Percentiles rank a stretch among this genome's conserved stretches.
These are phyloP conservation scores for Alternaria tenuissima DNA, from an alignment of 2,329 filamentous ascomycete species.

Conservation along the genomic window DNA sequence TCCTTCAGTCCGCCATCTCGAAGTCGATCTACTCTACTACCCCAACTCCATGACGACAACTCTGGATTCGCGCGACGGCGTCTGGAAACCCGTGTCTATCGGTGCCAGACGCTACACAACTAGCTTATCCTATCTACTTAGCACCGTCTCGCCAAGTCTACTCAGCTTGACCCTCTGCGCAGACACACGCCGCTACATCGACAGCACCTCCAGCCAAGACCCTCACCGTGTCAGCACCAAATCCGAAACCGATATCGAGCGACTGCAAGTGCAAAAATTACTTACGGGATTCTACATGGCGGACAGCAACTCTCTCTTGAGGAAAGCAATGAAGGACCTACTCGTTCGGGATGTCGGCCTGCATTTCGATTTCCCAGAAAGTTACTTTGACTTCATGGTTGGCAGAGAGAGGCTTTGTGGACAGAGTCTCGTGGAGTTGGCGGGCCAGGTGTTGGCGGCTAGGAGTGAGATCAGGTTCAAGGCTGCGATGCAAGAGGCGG, in stretches of 20 bases:
- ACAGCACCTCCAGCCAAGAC: background rate
- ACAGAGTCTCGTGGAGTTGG: slow-evolving; percentile 34
- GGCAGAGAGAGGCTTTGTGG: slow-evolving; percentile 21
- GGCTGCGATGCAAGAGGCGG: slow-evolving; percentile 28
- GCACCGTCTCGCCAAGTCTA: slow-evolving; percentile 17
- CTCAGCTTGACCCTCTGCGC: slow-evolving; percentile 23
- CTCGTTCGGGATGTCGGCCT: slow-evolving; percentile 22
- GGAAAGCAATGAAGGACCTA: slow-evolving; percentile 24
- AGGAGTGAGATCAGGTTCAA: slow-evolving; percentile 38
- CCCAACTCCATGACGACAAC: slow-evolving; percentile 17
- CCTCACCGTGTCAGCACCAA: slow-evolving; percentile 6
- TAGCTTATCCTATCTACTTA: slow-evolving; percentile 27
- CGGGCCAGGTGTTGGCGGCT: slow-evolving; percentile 41
- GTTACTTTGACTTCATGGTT: slow-evolving; percentile 33
- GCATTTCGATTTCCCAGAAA: slow-evolving; percentile 42
- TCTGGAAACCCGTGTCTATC: slow-evolving; percentile 26
- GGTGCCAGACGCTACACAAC: slow-evolving; percentile 34
- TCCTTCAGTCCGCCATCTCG: slow-evolving; percentile 33
- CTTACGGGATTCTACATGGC: slow-evolving; percentile 38
- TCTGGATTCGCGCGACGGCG: slow-evolving; percentile 6
- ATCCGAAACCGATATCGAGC: slow-evolving; percentile 6
- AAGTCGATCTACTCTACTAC: slow-evolving; percentile 41
- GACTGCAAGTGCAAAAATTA: slow-evolving; percentile 28
- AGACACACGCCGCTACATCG: slow-evolving; percentile 22
- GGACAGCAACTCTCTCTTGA: slow-evolving; percentile 29